Conservation (phyloP, 2,329 filamentous ascomycete genomes). For the Arachnopeziza araneosa region DNA sequence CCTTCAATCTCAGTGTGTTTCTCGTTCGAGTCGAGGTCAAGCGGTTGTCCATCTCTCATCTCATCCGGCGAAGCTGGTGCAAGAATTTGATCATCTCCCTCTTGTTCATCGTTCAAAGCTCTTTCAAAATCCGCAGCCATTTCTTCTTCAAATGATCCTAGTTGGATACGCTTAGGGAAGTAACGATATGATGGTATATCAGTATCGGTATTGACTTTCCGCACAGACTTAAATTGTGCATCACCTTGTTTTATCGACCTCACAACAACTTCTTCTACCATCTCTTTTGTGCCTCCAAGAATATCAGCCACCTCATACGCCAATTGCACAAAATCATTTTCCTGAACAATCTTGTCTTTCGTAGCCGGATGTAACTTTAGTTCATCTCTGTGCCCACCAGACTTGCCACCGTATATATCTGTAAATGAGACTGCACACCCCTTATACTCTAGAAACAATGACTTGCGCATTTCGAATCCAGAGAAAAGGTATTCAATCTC, state of each 20-base stretch:
- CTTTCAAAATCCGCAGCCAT: not conserved
- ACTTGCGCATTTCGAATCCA: conserved; percentile 26
- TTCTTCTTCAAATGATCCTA: not conserved
- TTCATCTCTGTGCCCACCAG: conserved; percentile 26
- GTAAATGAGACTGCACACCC: conserved; percentile 25
- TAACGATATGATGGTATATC: not conserved
- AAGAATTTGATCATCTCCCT: too few species aligned
- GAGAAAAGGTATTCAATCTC: conserved; percentile 30
- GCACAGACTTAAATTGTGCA: not conserved
- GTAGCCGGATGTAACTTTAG: conserved; percentile 18
- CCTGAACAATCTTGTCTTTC: not conserved
- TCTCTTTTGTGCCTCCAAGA: not conserved
- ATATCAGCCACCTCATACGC: not conserved
- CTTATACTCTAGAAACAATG: conserved; percentile 17
- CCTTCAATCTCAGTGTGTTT: too few species aligned
- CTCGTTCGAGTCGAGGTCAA: too few species aligned
- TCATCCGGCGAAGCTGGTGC: too few species aligned
- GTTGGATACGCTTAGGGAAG: not conserved
- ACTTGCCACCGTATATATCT: conserved; percentile 27
- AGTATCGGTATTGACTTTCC: not conserved
- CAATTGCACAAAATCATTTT: conserved; percentile 17
- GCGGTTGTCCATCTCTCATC: too few species aligned
- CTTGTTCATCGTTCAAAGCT: not conserved
- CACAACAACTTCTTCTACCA: not conserved
- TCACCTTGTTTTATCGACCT: not conserved